Conservation (phyloP, 495 filamentous ascomycete genomes). For the Sphaerosporella brunnea region DNA sequence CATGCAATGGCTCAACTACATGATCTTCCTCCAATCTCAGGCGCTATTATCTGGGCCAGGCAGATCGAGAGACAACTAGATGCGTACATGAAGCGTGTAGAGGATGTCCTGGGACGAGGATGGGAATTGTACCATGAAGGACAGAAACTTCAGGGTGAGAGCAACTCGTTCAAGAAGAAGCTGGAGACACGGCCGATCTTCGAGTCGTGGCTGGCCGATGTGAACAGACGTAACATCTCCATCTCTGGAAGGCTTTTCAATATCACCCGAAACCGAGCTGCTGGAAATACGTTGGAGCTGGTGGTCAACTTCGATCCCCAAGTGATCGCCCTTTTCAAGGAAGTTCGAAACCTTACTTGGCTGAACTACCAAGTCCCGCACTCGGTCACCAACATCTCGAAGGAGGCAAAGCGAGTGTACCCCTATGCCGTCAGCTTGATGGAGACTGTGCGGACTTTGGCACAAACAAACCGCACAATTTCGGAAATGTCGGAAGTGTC, state of each 20-base stretch:
- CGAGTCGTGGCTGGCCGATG: conserved; percentile 84
- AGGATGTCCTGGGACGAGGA: conserved; percentile 80
- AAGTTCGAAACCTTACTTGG: conserved; percentile 93
- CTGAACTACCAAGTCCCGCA: conserved; percentile 84
- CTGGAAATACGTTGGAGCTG: conserved; percentile 70
- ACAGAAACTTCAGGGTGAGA: conserved; percentile 76
- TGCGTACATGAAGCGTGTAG: conserved; percentile 93
- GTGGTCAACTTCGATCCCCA: conserved; percentile 92
- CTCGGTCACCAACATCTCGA: conserved; percentile 81
- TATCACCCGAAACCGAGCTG: conserved; percentile 67
- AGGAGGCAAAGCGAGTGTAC: conserved; percentile 92
- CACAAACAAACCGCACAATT: conserved; percentile 72
- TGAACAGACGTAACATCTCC: conserved; percentile 64
- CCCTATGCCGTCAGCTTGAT: conserved; percentile 94
- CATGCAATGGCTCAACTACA: conserved; percentile 94
- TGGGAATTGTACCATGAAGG: conserved; percentile 91
- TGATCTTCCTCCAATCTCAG: conserved; percentile 85
- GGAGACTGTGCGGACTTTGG: conserved; percentile 82
- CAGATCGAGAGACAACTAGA: conserved; percentile 93
- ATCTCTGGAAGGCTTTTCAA: conserved; percentile 85
- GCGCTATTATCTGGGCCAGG: conserved; percentile 88
- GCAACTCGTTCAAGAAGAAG: conserved; percentile 83
- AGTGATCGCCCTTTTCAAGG: conserved; percentile 93
- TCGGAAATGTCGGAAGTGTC: conserved; percentile 66
- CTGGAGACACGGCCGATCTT: conserved; percentile 85